A percentile compares a stretch with the other conserved stretches of the same genome.
These are phyloP conservation scores for Sarcodon aspratus DNA, from an alignment of 768 basidiomycete genomes.

Conservation along the genomic window DNA sequence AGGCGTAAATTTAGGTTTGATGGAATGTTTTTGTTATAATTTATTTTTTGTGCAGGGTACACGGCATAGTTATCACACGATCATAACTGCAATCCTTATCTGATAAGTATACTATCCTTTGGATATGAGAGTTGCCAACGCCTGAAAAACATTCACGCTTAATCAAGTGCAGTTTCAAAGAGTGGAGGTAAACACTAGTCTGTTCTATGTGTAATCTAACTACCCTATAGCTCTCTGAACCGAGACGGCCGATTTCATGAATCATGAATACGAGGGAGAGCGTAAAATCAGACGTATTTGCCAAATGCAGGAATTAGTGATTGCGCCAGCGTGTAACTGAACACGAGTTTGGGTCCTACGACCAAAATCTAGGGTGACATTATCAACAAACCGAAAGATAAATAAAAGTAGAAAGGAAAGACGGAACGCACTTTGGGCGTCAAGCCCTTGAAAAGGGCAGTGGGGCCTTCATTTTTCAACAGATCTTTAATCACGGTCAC, in stretches of 20 bases:
- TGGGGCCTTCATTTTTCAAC: slow-evolving; percentile 72
- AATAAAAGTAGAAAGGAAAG: not conserved
- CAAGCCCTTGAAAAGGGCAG: slow-evolving; percentile 91
- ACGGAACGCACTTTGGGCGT: slow-evolving; percentile 71
- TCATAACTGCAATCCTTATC: no score
- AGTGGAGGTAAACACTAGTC: no score
- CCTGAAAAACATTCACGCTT: no score
- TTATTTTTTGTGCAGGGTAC: no score
- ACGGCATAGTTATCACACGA: no score
- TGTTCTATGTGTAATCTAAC: no score
- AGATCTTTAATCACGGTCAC: slow-evolving; percentile 76
- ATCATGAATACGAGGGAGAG: not conserved
- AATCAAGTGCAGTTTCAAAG: no score
- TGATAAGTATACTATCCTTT: no score
- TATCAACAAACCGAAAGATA: slow-evolving; percentile 5
- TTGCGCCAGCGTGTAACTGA: slow-evolving; percentile 96
- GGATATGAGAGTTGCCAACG: no score
- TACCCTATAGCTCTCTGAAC: no score
- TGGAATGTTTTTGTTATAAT: no score
- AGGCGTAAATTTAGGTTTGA: no score
- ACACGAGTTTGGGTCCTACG: slow-evolving; percentile 95
- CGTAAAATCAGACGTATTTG: slow-evolving; percentile 52
- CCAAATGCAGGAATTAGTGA: slow-evolving; percentile 88
- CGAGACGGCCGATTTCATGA: not conserved
- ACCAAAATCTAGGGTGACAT: slow-evolving; percentile 63